These are phyloP conservation scores for Tothia fuscella DNA, from an alignment of 2,329 filamentous ascomycete genomes.

Conservation along the genomic window DNA sequence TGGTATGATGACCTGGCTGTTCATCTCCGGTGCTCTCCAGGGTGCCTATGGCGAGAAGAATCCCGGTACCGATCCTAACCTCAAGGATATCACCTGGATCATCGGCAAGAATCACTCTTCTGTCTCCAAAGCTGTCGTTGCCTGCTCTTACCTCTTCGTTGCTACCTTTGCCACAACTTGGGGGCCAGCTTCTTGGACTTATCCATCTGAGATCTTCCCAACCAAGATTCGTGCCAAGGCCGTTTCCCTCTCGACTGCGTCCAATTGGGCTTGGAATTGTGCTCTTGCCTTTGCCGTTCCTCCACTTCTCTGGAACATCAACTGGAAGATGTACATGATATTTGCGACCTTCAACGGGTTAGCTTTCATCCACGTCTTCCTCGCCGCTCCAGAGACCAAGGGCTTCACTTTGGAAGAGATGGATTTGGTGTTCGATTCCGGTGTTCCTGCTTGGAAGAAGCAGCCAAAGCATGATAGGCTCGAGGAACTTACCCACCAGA, in stretches of 20 bases:
- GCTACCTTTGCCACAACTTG: slow-evolving; percentile 32
- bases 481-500: slow-evolving; percentile 23
- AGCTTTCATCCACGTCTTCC: slow-evolving; percentile 28
- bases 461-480: slow-evolving; percentile 19
- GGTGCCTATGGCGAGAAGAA: slow-evolving; percentile 41
- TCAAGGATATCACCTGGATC: slow-evolving; percentile 44
- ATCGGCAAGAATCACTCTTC: slow-evolving; percentile 39
- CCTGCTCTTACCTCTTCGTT: slow-evolving; percentile 32
- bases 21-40: slow-evolving; percentile 48
- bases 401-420: slow-evolving; percentile 30
- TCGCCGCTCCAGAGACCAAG: slow-evolving; percentile 29
- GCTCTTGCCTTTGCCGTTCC: slow-evolving; percentile 29
- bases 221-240: slow-evolving; percentile 30
- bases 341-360: slow-evolving; percentile 27
- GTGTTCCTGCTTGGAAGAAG: slow-evolving; percentile 24
- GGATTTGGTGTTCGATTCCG: slow-evolving; percentile 27
- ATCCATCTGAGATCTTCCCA: slow-evolving; percentile 25
- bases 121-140: slow-evolving; percentile 42
- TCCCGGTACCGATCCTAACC: slow-evolving; percentile 30
- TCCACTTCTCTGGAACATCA: slow-evolving; percentile 28
- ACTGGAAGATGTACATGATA: slow-evolving; percentile 32
- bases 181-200: slow-evolving; percentile 16
- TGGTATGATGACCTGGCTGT: slow-evolving; percentile 47
- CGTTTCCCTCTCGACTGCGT: slow-evolving; percentile 26
- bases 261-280: slow-evolving; percentile 29